Percentiles rank a stretch among this genome's conserved stretches.
Evolutionary conservation across 2,329 filamentous ascomycete genomes (phyloP).

Genomic region (Alternaria brassicae): DNA sequence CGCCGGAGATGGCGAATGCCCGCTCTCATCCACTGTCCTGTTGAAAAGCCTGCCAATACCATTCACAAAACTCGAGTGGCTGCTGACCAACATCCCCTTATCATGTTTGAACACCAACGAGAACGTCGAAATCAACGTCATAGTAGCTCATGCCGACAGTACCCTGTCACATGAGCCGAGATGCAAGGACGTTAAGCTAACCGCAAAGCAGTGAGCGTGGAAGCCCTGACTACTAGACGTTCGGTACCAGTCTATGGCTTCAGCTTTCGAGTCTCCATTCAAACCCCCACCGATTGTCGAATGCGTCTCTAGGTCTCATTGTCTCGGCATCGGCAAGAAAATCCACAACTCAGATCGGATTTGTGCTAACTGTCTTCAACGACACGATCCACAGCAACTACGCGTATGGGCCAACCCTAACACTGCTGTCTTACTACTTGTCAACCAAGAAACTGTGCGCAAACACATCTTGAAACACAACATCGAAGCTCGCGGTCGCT

Average conservation of each 20-base stretch:
- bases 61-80: neutral
- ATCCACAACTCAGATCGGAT: slow-evolving; percentile 26
- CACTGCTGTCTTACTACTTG: slow-evolving; percentile 17
- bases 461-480: slow-evolving; percentile 33
- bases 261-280: slow-evolving; percentile 22
- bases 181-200: slow-evolving; percentile 32
- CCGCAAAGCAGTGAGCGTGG: slow-evolving; percentile 20
- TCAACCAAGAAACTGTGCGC: slow-evolving; percentile 29
- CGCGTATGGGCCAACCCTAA: slow-evolving; percentile 27
- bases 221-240: slow-evolving; percentile 21
- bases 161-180: slow-evolving; percentile 13
- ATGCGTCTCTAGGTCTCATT: slow-evolving; percentile 29
- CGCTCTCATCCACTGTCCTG: slow-evolving; percentile 14
- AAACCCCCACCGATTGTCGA: slow-evolving; percentile 35
- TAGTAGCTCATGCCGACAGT: slow-evolving; percentile 6
- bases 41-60: slow-evolving; percentile 3
- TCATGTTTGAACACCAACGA: slow-evolving; percentile 4
- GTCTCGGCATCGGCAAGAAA: slow-evolving; percentile 41
- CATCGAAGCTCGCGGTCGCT: slow-evolving; percentile 32
- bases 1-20: slow-evolving; percentile 14
- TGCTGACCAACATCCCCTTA: neutral
- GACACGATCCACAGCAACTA: slow-evolving; percentile 37
- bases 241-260: slow-evolving; percentile 29
- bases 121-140: slow-evolving; percentile 11
- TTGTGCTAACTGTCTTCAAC: slow-evolving; percentile 33